A percentile compares a stretch with the other conserved stretches of the same genome.
These are phyloP conservation scores for Diaporthe amygdali DNA, from an alignment of 2,329 filamentous ascomycete species.

Conservation along the genomic window DNA sequence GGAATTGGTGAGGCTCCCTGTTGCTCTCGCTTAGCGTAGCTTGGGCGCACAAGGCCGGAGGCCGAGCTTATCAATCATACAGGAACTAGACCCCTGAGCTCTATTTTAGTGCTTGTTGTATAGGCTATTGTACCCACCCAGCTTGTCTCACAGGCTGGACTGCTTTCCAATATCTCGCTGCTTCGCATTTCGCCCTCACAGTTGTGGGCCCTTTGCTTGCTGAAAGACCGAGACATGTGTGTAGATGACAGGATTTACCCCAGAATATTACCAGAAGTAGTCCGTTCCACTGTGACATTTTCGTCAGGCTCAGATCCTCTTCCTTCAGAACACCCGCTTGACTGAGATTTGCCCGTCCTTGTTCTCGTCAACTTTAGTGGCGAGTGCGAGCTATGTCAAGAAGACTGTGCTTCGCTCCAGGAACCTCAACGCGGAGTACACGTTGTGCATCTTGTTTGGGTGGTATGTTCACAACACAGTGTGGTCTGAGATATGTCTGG, in stretches of 20 bases:
- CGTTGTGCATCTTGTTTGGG: too few relatives aligned
- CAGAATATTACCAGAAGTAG: too few relatives aligned
- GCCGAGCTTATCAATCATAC: conserved; percentile 7
- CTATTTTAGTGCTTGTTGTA: background rate
- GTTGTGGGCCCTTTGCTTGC: background rate
- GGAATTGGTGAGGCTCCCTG: background rate
- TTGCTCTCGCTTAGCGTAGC: background rate
- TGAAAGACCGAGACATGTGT: background rate
- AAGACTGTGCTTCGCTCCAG: too few relatives aligned
- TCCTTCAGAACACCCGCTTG: background rate
- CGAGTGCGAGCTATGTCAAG: too few relatives aligned
- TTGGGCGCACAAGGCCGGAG: background rate
- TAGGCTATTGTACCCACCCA: background rate
- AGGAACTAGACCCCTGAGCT: background rate
- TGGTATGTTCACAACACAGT: too few relatives aligned
- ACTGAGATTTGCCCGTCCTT: background rate
- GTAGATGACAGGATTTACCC: background rate
- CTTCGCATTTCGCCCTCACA: background rate
- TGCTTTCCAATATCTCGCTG: background rate
- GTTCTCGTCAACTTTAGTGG: too few relatives aligned
- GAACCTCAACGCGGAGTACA: too few relatives aligned
- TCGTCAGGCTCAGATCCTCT: background rate
- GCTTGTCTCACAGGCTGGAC: background rate
- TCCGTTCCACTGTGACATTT: background rate
- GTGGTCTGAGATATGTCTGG: too few relatives aligned